A percentile compares a stretch with the other conserved stretches of the same genome.
Evolutionary conservation across 208 protist species (phyloP).

Genomic region (Acanthamoeba lenticulata): DNA sequence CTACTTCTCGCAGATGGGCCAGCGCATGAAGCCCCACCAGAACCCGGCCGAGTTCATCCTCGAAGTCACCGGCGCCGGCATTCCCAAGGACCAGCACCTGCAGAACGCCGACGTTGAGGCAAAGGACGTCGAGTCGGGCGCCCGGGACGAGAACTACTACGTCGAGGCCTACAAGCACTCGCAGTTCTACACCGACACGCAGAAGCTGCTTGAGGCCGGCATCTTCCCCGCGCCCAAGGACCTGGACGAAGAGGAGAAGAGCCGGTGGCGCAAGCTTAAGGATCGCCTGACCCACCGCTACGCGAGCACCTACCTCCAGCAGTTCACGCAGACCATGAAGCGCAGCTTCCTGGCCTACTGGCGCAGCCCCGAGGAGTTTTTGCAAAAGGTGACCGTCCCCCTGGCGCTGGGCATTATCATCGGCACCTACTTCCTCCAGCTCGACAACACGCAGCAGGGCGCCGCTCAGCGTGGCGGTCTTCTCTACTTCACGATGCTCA

Average conservation of each 20-base stretch:
- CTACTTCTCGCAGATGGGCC: conserved; percentile 39
- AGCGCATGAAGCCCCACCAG: background rate
- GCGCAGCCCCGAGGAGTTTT: background rate
- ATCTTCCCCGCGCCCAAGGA: background rate
- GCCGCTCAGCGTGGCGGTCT: background rate
- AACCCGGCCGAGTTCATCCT: conserved; percentile 64
- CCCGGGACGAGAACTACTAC: background rate
- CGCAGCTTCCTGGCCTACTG: background rate
- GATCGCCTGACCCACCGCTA: background rate
- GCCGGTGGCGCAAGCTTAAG: conserved; percentile 20
- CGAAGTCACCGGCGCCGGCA: conserved; percentile 26
- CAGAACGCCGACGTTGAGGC: background rate
- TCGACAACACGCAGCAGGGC: background rate
- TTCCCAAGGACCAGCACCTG: background rate
- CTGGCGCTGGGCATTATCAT: background rate
- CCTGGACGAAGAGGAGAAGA: background rate
- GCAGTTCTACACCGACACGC: background rate
- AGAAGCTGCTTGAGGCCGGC: background rate
- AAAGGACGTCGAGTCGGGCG: background rate
- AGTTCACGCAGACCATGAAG: background rate
- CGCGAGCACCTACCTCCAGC: background rate
- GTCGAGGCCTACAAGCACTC: conserved; percentile 49
- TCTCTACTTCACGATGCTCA: background rate
- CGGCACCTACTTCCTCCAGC: background rate
- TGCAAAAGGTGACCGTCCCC: background rate